Conservation (phyloP, 1,284 basidiomycete genomes). For the Austroboletus olivaceoglutinosus region DNA sequence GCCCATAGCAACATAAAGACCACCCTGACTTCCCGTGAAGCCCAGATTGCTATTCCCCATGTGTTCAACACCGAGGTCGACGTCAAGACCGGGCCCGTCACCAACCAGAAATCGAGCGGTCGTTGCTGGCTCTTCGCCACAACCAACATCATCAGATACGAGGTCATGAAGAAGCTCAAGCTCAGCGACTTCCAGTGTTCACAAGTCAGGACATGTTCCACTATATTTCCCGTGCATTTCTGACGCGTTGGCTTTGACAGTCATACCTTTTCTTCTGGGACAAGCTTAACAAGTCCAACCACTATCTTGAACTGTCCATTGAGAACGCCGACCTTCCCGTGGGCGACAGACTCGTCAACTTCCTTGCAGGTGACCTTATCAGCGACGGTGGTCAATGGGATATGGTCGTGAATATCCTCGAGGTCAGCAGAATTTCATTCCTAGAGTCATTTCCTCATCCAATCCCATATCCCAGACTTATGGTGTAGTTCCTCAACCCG, state of each 20-base stretch:
- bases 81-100: conserved; percentile 79
- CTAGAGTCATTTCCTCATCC: background rate
- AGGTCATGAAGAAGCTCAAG: conserved; percentile 82
- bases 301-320: conserved; percentile 87
- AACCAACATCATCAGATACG: conserved; percentile 83
- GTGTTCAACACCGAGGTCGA: conserved; percentile 84
- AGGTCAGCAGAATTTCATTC: conserved; percentile 38
- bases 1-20: conserved; percentile 69
- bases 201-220: conserved; percentile 50
- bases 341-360: conserved; percentile 79
- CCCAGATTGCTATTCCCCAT: conserved; percentile 68
- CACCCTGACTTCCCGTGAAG: conserved; percentile 64
- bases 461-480: conserved; percentile 50
- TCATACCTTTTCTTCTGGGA: conserved; percentile 93
- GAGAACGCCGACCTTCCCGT: conserved; percentile 78
- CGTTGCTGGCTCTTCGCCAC: conserved; percentile 94
- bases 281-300: conserved; percentile 94
- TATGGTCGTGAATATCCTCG: conserved; percentile 87
- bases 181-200: conserved; percentile 87
- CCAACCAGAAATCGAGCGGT: conserved; percentile 85
- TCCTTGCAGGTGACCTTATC: conserved; percentile 76
- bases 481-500: conserved; percentile 76
- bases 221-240: background rate
- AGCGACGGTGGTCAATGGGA: conserved; percentile 95
- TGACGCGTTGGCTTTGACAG: conserved; percentile 37